These are phyloP conservation scores for Vitis riparia DNA, from an alignment of 164 flowering plant species.

Conservation along the genomic window DNA sequence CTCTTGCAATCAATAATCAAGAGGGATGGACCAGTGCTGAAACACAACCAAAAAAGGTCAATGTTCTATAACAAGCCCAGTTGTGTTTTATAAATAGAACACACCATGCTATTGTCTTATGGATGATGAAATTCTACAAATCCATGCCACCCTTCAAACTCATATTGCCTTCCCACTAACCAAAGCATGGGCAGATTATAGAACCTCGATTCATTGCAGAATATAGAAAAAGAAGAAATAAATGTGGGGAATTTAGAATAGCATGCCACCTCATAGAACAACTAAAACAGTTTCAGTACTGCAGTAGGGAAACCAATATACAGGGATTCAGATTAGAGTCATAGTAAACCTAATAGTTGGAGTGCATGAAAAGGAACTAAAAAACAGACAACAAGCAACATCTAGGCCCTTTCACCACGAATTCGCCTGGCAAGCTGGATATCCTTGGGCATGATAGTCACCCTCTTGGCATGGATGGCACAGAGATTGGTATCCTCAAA, in stretches of 20 bases:
- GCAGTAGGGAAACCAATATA: not conserved
- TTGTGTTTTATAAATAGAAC: too few species aligned
- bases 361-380: not conserved
- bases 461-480: conserved; percentile 4
- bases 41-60: too few species aligned
- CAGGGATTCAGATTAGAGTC: not conserved
- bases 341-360: not conserved
- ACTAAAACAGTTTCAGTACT: not conserved
- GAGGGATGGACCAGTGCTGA: too few species aligned
- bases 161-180: too few species aligned
- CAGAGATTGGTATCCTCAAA: conserved; percentile 10
- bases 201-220: not conserved
- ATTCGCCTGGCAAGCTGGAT: conserved; percentile 14
- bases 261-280: not conserved
- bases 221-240: not conserved
- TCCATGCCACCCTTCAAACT: too few species aligned
- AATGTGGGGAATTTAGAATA: not conserved
- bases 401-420: conserved; percentile 8
- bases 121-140: too few species aligned
- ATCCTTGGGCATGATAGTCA: conserved; percentile 15
- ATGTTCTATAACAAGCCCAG: too few species aligned
- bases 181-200: too few species aligned
- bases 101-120: too few species aligned
- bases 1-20: too few species aligned
- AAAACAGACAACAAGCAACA: not conserved